phyloP scores from a whole-genome alignment of 306 rosid species.

The Lotus japonicus region DNA sequence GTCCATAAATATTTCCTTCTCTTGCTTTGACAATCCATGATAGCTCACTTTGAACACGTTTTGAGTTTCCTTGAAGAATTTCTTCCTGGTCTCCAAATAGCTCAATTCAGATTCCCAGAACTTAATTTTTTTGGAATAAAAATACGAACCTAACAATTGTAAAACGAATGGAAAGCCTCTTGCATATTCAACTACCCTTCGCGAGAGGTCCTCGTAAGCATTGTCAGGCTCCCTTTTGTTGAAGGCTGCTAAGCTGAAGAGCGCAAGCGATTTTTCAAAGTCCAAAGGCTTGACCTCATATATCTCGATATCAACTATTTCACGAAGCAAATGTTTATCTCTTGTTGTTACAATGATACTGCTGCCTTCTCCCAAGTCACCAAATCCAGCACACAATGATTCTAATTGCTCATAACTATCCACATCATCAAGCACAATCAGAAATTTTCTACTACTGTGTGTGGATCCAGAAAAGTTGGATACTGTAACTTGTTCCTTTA shows the following conservation, averaged over 20 bases:
- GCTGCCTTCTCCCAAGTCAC: background rate
- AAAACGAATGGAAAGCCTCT: conserved; percentile 6
- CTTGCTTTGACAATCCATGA: background rate
- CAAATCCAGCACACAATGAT: background rate
- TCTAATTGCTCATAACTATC: background rate
- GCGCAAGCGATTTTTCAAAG: background rate
- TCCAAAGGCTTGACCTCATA: background rate
- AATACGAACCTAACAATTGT: conserved; percentile 2
- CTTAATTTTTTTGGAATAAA: background rate
- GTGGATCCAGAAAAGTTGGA: background rate
- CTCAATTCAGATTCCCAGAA: background rate
- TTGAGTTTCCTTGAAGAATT: background rate
- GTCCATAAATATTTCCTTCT: background rate
- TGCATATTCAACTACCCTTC: background rate
- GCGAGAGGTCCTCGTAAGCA: background rate
- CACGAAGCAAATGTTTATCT: background rate
- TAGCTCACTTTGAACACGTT: background rate
- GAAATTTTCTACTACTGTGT: background rate
- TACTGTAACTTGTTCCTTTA: background rate
- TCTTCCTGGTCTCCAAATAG: background rate
- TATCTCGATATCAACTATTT: background rate
- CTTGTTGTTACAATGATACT: conserved; percentile 11
- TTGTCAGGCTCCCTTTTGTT: background rate
- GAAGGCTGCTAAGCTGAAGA: conserved; percentile 7
- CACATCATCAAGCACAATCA: conserved; percentile 12